Percentiles rank a stretch among this genome's conserved stretches.
phyloP scores from a whole-genome alignment of 179 eudicot species.

The Corrigiola litoralis region DNA sequence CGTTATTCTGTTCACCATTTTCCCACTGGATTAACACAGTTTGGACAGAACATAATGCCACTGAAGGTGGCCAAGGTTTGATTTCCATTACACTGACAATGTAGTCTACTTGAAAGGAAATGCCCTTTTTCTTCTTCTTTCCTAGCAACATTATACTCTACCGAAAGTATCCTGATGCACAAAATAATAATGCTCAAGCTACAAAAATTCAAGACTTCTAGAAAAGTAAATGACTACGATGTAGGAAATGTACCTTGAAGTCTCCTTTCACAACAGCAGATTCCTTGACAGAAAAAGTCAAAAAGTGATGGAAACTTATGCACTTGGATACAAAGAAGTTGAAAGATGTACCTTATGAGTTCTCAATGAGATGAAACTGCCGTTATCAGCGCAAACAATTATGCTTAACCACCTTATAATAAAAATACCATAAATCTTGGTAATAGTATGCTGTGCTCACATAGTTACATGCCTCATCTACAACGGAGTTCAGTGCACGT shows the following conservation, averaged over 20 bases:
- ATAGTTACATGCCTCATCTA: constrained; percentile 1
- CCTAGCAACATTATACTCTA: constrained; percentile 60
- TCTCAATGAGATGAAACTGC: constrained; percentile 4
- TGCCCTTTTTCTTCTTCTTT: constrained; percentile 61
- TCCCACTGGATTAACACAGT: constrained; percentile 85
- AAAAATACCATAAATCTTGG: too few species aligned
- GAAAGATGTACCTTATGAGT: background rate
- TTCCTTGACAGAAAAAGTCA: background rate
- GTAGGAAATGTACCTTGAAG: background rate
- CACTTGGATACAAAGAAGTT: too few species aligned
- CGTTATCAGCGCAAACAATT: constrained; percentile 24
- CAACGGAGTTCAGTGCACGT: constrained; percentile 29
- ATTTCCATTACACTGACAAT: constrained; percentile 62
- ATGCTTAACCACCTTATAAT: constrained; percentile 12
- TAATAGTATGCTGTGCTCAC: background rate
- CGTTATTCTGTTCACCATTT: constrained; percentile 64
- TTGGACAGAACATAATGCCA: constrained; percentile 63
- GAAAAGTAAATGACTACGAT: background rate
- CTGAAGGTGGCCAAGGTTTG: constrained; percentile 96
- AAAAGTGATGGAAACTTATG: background rate
- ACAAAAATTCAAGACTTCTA: background rate
- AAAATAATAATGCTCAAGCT: background rate
- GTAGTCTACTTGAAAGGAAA: constrained; percentile 62
- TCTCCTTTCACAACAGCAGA: background rate
- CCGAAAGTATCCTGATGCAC: background rate